Percentiles rank a stretch among this genome's conserved stretches.
Conservation (phyloP, 768 basidiomycete genomes). For the Panaeolus cyanescens region DNA sequence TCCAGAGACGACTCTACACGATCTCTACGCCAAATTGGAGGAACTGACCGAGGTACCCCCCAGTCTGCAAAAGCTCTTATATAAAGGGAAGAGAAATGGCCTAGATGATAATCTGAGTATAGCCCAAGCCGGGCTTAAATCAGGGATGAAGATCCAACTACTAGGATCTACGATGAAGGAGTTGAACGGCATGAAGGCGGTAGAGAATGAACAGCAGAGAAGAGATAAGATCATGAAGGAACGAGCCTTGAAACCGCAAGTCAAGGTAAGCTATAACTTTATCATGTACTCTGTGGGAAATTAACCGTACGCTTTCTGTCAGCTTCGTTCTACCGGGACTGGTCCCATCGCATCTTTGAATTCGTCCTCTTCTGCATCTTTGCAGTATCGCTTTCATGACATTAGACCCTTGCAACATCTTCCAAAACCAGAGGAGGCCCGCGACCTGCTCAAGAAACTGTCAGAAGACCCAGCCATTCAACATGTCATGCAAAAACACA, state of each 20-base stretch:
- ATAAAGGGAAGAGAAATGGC: conserved; percentile 62
- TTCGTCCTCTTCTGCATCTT: conserved; percentile 30
- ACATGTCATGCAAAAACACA: conserved; percentile 71
- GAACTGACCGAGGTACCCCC: conserved; percentile 69
- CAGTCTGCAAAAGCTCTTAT: conserved; percentile 69
- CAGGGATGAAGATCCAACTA: conserved; percentile 70
- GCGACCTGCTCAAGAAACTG: conserved; percentile 54
- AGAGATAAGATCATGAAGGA: conserved; percentile 61
- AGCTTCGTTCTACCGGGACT: conserved; percentile 61
- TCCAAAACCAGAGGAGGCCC: conserved; percentile 61
- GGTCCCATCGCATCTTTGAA: conserved; percentile 20
- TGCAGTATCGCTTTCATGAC: conserved; percentile 64
- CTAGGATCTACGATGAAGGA: conserved; percentile 66
- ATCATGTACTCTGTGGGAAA: background rate
- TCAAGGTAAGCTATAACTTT: conserved; percentile 48
- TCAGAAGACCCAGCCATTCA: conserved; percentile 71
- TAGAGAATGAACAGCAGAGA: conserved; percentile 58
- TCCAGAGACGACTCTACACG: conserved; percentile 51
- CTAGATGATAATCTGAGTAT: conserved; percentile 29
- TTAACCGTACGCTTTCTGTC: background rate
- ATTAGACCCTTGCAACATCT: conserved; percentile 64
- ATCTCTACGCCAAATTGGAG: conserved; percentile 53
- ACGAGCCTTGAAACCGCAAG: conserved; percentile 55
- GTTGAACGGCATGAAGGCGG: conserved; percentile 51
- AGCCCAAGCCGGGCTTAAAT: conserved; percentile 54